phyloP scores from a whole-genome alignment of 306 rosid species.

The Purshia tridentata region DNA sequence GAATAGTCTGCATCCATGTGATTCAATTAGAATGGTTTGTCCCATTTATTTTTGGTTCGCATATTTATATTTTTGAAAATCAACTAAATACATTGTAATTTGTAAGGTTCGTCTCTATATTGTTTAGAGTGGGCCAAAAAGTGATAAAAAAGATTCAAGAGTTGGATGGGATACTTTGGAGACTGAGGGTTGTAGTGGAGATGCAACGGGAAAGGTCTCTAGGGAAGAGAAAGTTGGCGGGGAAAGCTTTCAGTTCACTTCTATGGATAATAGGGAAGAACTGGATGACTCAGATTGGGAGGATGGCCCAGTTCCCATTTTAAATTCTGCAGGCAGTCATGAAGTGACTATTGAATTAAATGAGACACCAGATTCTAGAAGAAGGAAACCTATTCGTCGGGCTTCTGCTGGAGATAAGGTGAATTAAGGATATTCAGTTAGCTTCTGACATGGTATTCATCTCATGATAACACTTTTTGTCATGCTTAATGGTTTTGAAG shows the following conservation, averaged over 20 bases:
- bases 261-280: constrained; percentile 47
- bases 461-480: constrained; percentile 27
- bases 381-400: constrained; percentile 53
- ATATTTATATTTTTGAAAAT: neutral
- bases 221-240: constrained; percentile 34
- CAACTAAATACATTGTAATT: neutral
- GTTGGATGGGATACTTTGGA: constrained; percentile 34
- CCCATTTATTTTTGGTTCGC: constrained; percentile 17
- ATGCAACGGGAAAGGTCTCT: constrained; percentile 33
- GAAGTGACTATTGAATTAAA: constrained; percentile 65
- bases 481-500: constrained; percentile 13
- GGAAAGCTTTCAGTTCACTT: constrained; percentile 30
- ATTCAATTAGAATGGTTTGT: constrained; percentile 34
- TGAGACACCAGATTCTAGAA: constrained; percentile 51
- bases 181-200: constrained; percentile 38
- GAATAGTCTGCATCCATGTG: constrained; percentile 16
- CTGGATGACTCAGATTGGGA: constrained; percentile 83
- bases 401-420: constrained; percentile 88
- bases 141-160: constrained; percentile 34
- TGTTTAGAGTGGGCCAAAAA: constrained; percentile 29
- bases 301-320: constrained; percentile 57
- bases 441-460: constrained; percentile 24
- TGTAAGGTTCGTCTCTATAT: neutral
- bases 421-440: constrained; percentile 20
- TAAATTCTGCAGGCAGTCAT: constrained; percentile 31